Evolutionary conservation across 495 filamentous ascomycete species (phyloP), one percentile per base, ranked within the genome.

Genomic region (Podospora comata): DNA sequence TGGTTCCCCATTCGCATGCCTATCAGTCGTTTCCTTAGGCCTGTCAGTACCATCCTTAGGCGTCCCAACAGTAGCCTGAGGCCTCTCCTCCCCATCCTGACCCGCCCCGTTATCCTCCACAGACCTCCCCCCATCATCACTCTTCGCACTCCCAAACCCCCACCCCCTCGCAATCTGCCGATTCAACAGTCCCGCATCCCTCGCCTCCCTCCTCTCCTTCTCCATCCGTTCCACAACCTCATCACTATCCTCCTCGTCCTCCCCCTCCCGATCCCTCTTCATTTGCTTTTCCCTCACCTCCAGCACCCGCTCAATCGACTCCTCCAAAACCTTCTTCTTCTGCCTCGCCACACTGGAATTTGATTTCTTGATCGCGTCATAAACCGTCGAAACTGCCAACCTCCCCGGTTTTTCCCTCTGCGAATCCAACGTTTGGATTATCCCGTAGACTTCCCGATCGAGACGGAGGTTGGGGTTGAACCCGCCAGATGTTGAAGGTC

Each of bases 251-350:
- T 74, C 79, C 54, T 85, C 82, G n/a, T 84, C 86, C 5, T 18
- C 59, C 67, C 84, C 82, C 28, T 83, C 80, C 39, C 39, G 7
- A 18, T 58, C 55, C 55, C 23, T 5, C 63, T 83, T 83, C 60
- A 81, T 72, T 65, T 96, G 91, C 68, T 88, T 84, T 62, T 86
- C 87, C 13, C 96, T 75, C 16, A 94, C 87, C 26, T 87, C 87
- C 32, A 99, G 81, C 2, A 96, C 91, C 23, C 92, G 83, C 73
- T 97, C 93, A 70, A 98, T 91, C 60, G 92, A 91, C 71, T 93
- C 89, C 75, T 97, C 91, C 16, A 99, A 79, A 16, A 89, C 80
- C 65, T 86, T 87, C 78, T 95, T 96, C 6, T 90, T 91, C 70
- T 89, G 89, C 16, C 93, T 83, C 59, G 91, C 92, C 53, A 97